These are phyloP conservation scores for Corynespora cassiicola DNA, from an alignment of 2,329 filamentous ascomycete species.

Conservation along the genomic window DNA sequence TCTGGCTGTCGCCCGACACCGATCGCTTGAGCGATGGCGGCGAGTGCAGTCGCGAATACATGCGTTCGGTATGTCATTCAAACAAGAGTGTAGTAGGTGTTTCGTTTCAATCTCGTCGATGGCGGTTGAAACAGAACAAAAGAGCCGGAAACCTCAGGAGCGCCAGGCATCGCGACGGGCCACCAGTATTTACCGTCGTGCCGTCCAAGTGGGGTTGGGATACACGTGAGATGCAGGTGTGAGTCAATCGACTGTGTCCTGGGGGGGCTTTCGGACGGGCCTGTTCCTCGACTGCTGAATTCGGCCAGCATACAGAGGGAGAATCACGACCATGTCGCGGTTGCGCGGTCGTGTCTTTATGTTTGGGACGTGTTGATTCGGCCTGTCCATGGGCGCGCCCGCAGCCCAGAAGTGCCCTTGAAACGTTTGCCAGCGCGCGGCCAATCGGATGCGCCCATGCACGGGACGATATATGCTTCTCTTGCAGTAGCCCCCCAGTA, in stretches of 20 bases:
- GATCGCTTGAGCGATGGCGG: conserved; percentile 48
- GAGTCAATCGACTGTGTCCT: conserved; percentile 44
- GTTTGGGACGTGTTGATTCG: conserved; percentile 48
- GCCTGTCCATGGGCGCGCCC: conserved; percentile 29
- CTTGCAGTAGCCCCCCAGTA: conserved; percentile 40
- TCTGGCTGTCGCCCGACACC: conserved; percentile 43
- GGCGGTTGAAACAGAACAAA: conserved; percentile 17
- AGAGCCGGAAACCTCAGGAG: conserved; percentile 33
- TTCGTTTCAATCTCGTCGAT: conserved; percentile 14
- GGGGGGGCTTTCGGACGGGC: conserved; percentile 19
- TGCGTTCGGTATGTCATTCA: conserved; percentile 18
- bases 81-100: conserved; percentile 2
- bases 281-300: conserved; percentile 31
- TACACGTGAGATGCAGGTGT: conserved; percentile 50
- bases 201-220: conserved; percentile 24
- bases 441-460: conserved; percentile 27
- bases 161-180: conserved; percentile 36
- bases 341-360: conserved; percentile 44
- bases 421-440: conserved; percentile 35
- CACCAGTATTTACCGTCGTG: conserved; percentile 37
- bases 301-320: conserved; percentile 37
- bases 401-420: conserved; percentile 35
- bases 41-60: conserved; percentile 41
- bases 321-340: conserved; percentile 51
- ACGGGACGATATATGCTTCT: conserved; percentile 25